Percentiles rank a stretch among this genome's conserved stretches.
Conservation (phyloP, 768 basidiomycete species). For the Hebeloma cylindrosporum region DNA sequence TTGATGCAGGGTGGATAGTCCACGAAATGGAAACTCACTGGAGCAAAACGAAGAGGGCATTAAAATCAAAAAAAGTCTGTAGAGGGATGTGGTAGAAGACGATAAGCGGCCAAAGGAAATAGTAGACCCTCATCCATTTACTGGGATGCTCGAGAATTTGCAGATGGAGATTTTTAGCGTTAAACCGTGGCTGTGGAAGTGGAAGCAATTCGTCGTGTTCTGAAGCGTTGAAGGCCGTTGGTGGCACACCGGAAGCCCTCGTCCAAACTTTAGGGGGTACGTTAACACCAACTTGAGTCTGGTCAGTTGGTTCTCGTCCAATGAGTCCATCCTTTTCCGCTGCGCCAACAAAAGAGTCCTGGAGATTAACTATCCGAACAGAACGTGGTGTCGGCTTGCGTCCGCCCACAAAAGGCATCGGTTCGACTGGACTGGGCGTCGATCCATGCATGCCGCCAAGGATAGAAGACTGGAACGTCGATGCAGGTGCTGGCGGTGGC, state of each 20-base stretch:
- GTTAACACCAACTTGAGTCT: slow-evolving; percentile 40
- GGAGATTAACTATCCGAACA: slow-evolving; percentile 76
- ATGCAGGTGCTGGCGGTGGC: slow-evolving; percentile 71
- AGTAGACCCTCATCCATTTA: slow-evolving; percentile 54
- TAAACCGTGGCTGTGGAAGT: slow-evolving; percentile 62
- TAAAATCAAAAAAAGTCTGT: slow-evolving; percentile 89
- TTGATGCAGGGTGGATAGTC: slow-evolving; percentile 6
- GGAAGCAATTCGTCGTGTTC: slow-evolving; percentile 20
- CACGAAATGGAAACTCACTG: slow-evolving; percentile 61
- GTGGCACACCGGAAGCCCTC: slow-evolving; percentile 16
- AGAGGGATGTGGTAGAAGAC: slow-evolving; percentile 70
- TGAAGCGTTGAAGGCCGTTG: slow-evolving; percentile 17
- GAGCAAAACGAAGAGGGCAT: slow-evolving; percentile 78
- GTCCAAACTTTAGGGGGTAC: slow-evolving; percentile 23
- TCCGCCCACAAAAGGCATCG: slow-evolving; percentile 48
- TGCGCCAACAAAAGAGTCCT: slow-evolving; percentile 39
- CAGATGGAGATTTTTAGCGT: slow-evolving; percentile 64
- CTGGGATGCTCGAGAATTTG: slow-evolving; percentile 67
- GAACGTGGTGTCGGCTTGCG: slow-evolving; percentile 79
- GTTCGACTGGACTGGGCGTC: slow-evolving; percentile 30
- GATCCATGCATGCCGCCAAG: slow-evolving; percentile 21
- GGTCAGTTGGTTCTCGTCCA: slow-evolving; percentile 51
- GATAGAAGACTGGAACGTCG: slow-evolving; percentile 62
- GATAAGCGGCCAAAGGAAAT: slow-evolving; percentile 68
- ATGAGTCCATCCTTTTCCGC: slow-evolving; percentile 32